Evolutionary conservation across 2,329 filamentous ascomycete species (phyloP).

Genomic region (Trichoderma guizhouense): DNA sequence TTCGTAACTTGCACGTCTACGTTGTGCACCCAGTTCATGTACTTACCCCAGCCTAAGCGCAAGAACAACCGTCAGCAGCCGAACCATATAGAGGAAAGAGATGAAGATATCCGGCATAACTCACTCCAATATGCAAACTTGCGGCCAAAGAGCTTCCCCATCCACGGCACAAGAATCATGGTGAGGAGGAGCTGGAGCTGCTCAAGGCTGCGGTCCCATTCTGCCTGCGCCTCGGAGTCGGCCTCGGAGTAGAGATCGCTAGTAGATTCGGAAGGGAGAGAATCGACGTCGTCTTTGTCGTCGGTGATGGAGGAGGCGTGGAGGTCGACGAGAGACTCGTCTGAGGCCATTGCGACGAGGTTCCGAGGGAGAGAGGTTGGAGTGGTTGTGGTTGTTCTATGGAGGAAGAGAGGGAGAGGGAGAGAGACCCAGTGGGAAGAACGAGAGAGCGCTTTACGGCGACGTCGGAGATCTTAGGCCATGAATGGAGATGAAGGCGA

Average conservation of each 20-base stretch:
- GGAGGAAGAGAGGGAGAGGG: background rate
- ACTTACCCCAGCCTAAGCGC: conserved; percentile 75
- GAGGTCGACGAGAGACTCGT: conserved; percentile 51
- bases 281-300: conserved; percentile 57
- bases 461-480: background rate
- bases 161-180: conserved; percentile 90
- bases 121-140: conserved; percentile 96
- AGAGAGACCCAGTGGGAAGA: background rate
- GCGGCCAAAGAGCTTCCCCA: conserved; percentile 91
- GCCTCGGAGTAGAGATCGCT: conserved; percentile 56
- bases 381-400: background rate
- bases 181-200: conserved; percentile 89
- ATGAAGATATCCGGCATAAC: conserved; percentile 28
- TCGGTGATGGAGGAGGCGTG: conserved; percentile 45
- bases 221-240: conserved; percentile 81
- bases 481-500: background rate
- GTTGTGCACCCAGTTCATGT: conserved; percentile 89
- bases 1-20: conserved; percentile 68
- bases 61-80: background rate
- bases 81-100: background rate
- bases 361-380: background rate
- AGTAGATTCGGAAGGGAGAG: conserved; percentile 59
- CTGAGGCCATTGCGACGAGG: conserved; percentile 29
- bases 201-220: conserved; percentile 93
- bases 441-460: background rate